A percentile compares a stretch with the other conserved stretches of the same genome.
Evolutionary conservation across 2,329 filamentous ascomycete species (phyloP).

Genomic region (Macrophomina pseudophaseolina): DNA sequence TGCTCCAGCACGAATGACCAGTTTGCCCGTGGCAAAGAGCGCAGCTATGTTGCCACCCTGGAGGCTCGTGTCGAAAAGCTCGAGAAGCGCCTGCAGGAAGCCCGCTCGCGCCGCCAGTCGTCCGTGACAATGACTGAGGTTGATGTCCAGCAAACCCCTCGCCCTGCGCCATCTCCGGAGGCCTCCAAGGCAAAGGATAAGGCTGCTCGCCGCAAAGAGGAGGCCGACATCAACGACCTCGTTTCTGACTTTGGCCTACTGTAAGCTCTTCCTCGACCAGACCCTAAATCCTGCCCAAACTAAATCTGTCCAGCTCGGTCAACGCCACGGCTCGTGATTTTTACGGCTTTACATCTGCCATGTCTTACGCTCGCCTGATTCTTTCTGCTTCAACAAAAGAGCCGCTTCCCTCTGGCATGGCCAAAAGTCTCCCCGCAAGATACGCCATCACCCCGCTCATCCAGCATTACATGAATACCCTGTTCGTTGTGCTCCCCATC

Average conservation of each 20-base stretch:
- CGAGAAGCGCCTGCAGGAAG: slow-evolving; percentile 71
- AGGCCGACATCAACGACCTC: slow-evolving; percentile 85
- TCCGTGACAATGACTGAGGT: slow-evolving; percentile 70
- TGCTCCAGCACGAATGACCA: slow-evolving; percentile 96
- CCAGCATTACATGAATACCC: slow-evolving; percentile 82
- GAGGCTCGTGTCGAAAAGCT: slow-evolving; percentile 89
- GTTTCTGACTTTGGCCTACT: slow-evolving; percentile 93
- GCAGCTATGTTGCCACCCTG: slow-evolving; percentile 95
- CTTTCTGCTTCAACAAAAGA: slow-evolving; percentile 81
- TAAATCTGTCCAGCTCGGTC: slow-evolving; percentile 67
- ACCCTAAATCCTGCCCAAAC: slow-evolving; percentile 27
- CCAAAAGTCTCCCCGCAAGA: slow-evolving; percentile 70
- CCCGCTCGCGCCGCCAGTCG: slow-evolving; percentile 72
- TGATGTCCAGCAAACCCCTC: slow-evolving; percentile 58
- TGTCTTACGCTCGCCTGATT: slow-evolving; percentile 90
- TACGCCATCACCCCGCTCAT: slow-evolving; percentile 71
- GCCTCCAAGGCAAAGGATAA: slow-evolving; percentile 36
- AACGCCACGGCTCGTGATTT: slow-evolving; percentile 95
- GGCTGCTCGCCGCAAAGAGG: slow-evolving; percentile 66
- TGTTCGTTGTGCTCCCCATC: slow-evolving; percentile 80
- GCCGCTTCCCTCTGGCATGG: slow-evolving; percentile 65
- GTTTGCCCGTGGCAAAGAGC: slow-evolving; percentile 92
- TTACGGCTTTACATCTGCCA: slow-evolving; percentile 82
- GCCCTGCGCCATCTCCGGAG: slow-evolving; percentile 47
- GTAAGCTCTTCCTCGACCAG: slow-evolving; percentile 55